Evolutionary conservation across 2,329 filamentous ascomycete genomes (phyloP).

Genomic region (Microdochium bolleyi): DNA sequence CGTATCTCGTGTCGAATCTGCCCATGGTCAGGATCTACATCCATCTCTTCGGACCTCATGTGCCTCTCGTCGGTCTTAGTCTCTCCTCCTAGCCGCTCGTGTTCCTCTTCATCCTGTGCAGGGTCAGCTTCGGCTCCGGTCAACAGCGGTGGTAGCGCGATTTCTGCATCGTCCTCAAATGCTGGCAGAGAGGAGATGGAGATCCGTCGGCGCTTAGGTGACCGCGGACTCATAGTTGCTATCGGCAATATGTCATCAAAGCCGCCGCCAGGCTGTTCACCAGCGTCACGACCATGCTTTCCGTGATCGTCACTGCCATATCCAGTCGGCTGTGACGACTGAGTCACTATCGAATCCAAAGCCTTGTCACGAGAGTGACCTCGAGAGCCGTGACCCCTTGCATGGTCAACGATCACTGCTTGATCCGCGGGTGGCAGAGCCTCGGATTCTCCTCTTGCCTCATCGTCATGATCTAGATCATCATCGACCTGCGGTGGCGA

Average conservation of each 20-base stretch:
- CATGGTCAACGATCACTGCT: not conserved
- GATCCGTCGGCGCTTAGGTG: constrained; percentile 27
- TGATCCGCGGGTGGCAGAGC: not conserved
- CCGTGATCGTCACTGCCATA: not conserved
- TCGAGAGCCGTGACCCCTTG: not conserved
- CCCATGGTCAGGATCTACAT: not conserved
- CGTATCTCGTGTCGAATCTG: not conserved
- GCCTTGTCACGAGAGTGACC: not conserved
- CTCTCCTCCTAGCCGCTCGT: constrained; percentile 1
- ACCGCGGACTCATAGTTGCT: constrained; percentile 5
- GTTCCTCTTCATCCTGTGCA: not conserved
- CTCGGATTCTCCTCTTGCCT: not conserved
- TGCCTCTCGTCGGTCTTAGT: not conserved
- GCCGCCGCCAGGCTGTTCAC: not conserved
- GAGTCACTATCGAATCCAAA: not conserved
- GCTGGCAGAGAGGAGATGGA: constrained; percentile 18
- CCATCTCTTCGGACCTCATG: not conserved
- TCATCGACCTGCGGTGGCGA: constrained; percentile 6
- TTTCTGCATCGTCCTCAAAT: not conserved
- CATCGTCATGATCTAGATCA: not conserved
- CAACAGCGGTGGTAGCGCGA: too few species aligned
- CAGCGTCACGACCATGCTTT: not conserved
- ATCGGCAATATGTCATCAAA: not conserved
- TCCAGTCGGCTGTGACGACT: not conserved
- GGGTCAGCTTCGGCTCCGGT: too few species aligned